phyloP scores from a whole-genome alignment of 305 asterid genomes.

The Solanum chacoense region DNA sequence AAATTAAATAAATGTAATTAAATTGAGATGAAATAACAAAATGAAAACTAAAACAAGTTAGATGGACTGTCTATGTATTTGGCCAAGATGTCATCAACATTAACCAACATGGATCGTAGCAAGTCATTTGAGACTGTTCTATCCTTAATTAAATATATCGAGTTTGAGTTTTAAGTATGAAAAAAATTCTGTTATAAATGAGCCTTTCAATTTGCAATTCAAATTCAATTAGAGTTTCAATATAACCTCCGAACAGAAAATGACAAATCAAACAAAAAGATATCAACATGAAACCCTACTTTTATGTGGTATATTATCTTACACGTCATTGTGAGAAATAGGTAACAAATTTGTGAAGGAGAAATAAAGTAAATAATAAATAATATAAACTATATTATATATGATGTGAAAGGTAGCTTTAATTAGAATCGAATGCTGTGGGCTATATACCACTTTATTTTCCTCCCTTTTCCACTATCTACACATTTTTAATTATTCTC shows the following conservation, averaged over 20 bases:
- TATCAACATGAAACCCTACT: neutral
- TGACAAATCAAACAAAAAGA: neutral
- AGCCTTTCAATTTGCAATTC: too few species aligned
- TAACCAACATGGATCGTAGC: neutral
- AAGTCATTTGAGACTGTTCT: too few species aligned
- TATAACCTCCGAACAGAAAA: too few species aligned
- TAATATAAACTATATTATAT: neutral
- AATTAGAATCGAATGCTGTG: neutral
- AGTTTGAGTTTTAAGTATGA: too few species aligned
- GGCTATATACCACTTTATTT: neutral
- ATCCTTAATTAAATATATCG: too few species aligned
- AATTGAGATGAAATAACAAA: neutral
- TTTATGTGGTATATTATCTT: neutral
- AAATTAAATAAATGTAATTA: too few species aligned
- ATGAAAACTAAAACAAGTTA: neutral
- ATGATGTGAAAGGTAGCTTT: neutral
- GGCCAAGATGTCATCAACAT: neutral
- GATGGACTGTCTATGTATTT: neutral
- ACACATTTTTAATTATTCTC: neutral
- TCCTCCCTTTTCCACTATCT: neutral
- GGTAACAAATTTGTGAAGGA: neutral
- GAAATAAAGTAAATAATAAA: neutral
- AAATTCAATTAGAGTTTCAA: too few species aligned
- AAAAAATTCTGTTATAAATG: accelerated
- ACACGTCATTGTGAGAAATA: neutral